Evolutionary conservation across 306 rosid species (phyloP), one percentile per base, ranked within the genome.

Genomic region (Betula pendula): DNA sequence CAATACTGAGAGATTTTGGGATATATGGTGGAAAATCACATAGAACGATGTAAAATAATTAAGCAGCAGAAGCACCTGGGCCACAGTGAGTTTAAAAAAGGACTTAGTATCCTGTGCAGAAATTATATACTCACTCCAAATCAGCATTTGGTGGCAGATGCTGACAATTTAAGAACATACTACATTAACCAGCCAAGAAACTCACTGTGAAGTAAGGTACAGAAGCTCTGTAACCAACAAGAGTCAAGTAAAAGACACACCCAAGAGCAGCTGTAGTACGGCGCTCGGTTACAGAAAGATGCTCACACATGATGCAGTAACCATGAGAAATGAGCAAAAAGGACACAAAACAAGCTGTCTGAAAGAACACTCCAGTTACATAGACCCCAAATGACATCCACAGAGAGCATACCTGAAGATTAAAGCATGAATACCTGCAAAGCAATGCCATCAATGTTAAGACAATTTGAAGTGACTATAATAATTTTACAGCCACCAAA

Each of bases 351-450:
- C 96, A 90, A 78, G 92, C 91, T 66, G 98, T 96, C 84, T 96
- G 97, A 78, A 96, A 92, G 47, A 96, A 91, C 87, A 96, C 97
- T 80, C 98, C 99, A 19, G 96, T 96, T 75, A 96, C 87, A 59
- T 96, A 92, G 50, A 90, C 98, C 77, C 97, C 99, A 73, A 96
- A 96, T 79, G 99, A 96, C 94, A 96, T 91, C 99, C 99, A 96
- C 84, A 96, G 82, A 58, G 99, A 96, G 79, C 99, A 96, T 68
- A 87, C 84, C 77, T 92, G 89, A 75, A 87, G 87, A 77, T 96
- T 83, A 84, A 81, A 88, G 85, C 98, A 96, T 6, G 97, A 92
- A 85, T 96, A 96, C 99, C 99, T 92, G 87, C 89, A 83, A 83
- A 85, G 56, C 81, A 43, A 76, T 63, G 73, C 75, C 79, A 77